Conservation (phyloP, 2,329 filamentous ascomycete species). For the Colletotrichum cereale region DNA sequence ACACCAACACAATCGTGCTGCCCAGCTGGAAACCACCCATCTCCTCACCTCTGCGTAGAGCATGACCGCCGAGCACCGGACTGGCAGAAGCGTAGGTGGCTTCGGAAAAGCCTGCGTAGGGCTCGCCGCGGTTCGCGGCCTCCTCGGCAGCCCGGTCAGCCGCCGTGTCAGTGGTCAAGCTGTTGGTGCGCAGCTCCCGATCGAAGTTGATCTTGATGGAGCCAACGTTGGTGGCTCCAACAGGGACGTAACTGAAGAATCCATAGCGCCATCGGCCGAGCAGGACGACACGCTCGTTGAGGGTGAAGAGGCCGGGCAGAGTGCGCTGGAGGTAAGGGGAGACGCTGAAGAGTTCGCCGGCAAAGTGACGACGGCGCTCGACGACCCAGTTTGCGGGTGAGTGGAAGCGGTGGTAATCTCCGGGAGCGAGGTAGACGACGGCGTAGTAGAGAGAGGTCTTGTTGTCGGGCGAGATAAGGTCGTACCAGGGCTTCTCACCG, state of each 20-base stretch:
- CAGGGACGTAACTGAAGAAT: constrained; percentile 96
- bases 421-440: constrained; percentile 95
- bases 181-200: constrained; percentile 92
- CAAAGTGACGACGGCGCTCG: constrained; percentile 94
- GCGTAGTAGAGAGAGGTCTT: constrained; percentile 87
- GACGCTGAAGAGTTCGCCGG: constrained; percentile 94
- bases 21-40: constrained; percentile 99
- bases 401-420: constrained; percentile 99
- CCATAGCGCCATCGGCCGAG: constrained; percentile 96
- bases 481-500: constrained; percentile 78
- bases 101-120: constrained; percentile 91
- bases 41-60: constrained; percentile 88
- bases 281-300: constrained; percentile 96
- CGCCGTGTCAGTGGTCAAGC: constrained; percentile 89
- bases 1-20: constrained; percentile 94
- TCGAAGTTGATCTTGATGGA: constrained; percentile 99
- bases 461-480: constrained; percentile 71
- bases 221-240: constrained; percentile 97
- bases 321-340: constrained; percentile 95
- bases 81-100: constrained; percentile 88
- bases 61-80: constrained; percentile 82
- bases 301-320: constrained; percentile 91
- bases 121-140: constrained; percentile 80
- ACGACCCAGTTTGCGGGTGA: constrained; percentile 96
- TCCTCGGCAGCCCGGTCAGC: constrained; percentile 88